These are phyloP conservation scores for Pseudocercospora macadamiae DNA, from an alignment of 2,329 filamentous ascomycete species.

Conservation along the genomic window DNA sequence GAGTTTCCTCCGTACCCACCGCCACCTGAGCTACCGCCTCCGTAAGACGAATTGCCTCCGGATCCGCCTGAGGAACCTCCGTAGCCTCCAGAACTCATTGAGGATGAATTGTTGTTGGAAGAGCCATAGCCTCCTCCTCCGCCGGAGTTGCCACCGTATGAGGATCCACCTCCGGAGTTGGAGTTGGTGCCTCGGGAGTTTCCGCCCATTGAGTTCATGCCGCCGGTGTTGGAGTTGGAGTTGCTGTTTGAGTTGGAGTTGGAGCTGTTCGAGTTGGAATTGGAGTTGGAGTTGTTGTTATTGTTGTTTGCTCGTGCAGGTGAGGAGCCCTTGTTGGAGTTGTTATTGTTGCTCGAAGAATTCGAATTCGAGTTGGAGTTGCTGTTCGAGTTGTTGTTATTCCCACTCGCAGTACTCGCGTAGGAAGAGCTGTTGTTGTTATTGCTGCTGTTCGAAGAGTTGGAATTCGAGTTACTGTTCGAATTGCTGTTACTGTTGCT, in stretches of 20 bases:
- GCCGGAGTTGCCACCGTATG: neutral
- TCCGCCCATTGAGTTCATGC: constrained; percentile 5
- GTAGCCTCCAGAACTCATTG: neutral
- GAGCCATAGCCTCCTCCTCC: constrained; percentile 4
- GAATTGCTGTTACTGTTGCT: neutral
- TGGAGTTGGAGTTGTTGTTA: neutral
- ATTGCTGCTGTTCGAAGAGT: constrained; percentile 14
- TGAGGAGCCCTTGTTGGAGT: neutral
- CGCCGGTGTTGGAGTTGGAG: constrained; percentile 1
- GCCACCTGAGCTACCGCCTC: constrained; percentile 2
- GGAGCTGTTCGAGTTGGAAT: neutral
- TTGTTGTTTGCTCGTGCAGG: neutral
- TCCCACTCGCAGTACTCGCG: neutral
- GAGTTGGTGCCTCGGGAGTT: constrained; percentile 6
- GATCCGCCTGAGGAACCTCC: neutral
- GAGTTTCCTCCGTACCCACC: constrained; percentile 8
- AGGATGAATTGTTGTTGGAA: constrained; percentile 5
- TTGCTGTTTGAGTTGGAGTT: neutral
- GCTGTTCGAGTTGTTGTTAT: constrained; percentile 10
- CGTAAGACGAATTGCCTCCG: neutral
- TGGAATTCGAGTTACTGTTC: constrained; percentile 14
- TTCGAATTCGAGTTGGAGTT: constrained; percentile 5
- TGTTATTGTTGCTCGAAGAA: neutral
- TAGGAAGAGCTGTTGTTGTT: constrained; percentile 6
- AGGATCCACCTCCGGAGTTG: neutral